These are phyloP conservation scores for Scutellaria minor DNA, from an alignment of 257 asterid genomes.

Conservation along the genomic window DNA sequence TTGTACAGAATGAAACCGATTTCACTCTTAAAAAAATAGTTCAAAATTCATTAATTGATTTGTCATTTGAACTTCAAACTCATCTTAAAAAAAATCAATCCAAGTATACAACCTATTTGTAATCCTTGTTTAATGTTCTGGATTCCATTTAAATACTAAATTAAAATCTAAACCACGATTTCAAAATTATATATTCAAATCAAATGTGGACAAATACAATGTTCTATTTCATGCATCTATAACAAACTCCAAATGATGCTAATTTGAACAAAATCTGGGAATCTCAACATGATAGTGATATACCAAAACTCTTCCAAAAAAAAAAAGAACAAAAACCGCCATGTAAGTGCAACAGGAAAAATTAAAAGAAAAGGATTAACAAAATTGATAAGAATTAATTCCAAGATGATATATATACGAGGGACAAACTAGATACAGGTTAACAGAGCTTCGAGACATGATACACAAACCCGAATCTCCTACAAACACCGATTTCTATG, in stretches of 20 bases:
- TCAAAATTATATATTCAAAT: no score
- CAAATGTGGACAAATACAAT: no score
- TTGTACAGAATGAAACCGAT: no score
- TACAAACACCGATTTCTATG: not conserved
- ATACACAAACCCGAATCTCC: constrained; percentile 10
- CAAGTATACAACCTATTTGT: no score
- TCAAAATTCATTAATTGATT: no score
- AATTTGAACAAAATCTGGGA: constrained; percentile 23
- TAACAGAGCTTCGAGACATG: constrained; percentile 15
- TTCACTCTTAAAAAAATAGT: no score
- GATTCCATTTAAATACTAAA: no score
- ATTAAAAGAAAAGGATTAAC: not conserved
- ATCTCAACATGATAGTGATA: constrained; percentile 11
- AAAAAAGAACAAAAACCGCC: constrained; percentile 31
- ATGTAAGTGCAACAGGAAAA: not conserved
- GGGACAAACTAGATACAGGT: constrained; percentile 34
- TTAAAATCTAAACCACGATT: no score
- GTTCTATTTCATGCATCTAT: not conserved
- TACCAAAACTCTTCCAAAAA: constrained; percentile 13
- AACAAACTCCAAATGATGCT: constrained; percentile 8
- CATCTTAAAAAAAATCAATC: no score
- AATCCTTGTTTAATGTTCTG: no score
- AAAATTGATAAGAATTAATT: constrained; percentile 31
- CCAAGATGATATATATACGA: constrained; percentile 29
- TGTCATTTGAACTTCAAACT: no score